Percentiles rank a stretch among this genome's conserved stretches.
These are phyloP conservation scores for Coemansia sp. DNA, from an alignment of 192 early-diverging fungal species.

Conservation along the genomic window DNA sequence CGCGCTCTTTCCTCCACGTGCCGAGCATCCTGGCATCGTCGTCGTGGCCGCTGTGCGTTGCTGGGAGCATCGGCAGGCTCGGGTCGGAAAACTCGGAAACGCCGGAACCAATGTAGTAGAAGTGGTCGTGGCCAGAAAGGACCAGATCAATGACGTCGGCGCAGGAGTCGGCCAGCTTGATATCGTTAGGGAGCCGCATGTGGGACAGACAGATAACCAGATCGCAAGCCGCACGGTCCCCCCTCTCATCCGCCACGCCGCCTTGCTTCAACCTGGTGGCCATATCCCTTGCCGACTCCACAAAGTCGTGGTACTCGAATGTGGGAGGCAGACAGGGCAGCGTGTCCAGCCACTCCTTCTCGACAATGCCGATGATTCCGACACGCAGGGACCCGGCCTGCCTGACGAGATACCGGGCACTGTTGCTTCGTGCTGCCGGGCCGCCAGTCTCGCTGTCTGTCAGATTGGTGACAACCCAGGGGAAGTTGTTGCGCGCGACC, in stretches of 20 bases:
- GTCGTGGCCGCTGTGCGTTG: conserved; percentile 10
- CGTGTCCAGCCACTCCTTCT: conserved; percentile 72
- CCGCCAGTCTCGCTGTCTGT: conserved; percentile 41
- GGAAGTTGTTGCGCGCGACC: conserved; percentile 60
- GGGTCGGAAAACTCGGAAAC: conserved; percentile 35
- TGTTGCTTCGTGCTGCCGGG: conserved; percentile 32
- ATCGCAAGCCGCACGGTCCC: conserved; percentile 55
- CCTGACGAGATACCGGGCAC: conserved; percentile 51
- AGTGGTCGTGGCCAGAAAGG: conserved; percentile 74
- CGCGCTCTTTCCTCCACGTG: conserved; percentile 49
- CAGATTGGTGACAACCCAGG: conserved; percentile 74
- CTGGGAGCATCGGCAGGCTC: conserved; percentile 2
- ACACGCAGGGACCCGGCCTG: conserved; percentile 54
- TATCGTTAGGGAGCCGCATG: conserved; percentile 71
- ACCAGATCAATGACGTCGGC: conserved; percentile 63
- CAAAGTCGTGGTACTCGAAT: conserved; percentile 61
- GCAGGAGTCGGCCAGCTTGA: conserved; percentile 56
- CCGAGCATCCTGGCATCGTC: conserved; percentile 42
- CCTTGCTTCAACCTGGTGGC: conserved; percentile 28
- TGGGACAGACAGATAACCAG: conserved; percentile 73
- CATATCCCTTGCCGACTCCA: conserved; percentile 51
- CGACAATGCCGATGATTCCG: conserved; percentile 71
- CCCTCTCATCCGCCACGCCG: background rate
- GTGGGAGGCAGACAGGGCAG: conserved; percentile 62
- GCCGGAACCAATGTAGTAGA: conserved; percentile 63